Conservation (phyloP, 345 rosid species). For the Euclidium syriacum region DNA sequence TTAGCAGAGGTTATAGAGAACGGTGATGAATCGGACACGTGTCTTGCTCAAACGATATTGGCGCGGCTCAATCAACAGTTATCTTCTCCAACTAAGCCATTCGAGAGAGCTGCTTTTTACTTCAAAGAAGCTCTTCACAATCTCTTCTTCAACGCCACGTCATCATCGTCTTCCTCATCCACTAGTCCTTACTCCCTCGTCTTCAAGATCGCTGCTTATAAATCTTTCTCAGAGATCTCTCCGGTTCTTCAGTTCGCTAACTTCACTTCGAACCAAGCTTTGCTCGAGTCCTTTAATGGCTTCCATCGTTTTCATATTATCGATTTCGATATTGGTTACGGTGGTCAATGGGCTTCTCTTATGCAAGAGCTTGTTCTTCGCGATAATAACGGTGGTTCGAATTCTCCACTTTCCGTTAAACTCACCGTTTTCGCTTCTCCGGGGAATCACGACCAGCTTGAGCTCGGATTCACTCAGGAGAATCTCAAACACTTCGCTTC, state of each 20-base stretch:
- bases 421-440: constrained; percentile 72
- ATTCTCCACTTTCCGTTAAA: constrained; percentile 51
- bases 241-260: constrained; percentile 82
- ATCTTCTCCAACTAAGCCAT: constrained; percentile 80
- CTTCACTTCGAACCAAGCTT: constrained; percentile 86
- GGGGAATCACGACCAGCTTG: constrained; percentile 46
- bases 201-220: constrained; percentile 86
- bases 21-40: constrained; percentile 56
- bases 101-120: constrained; percentile 72
- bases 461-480: constrained; percentile 64
- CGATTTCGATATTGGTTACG: constrained; percentile 82
- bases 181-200: constrained; percentile 43
- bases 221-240: constrained; percentile 85
- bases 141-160: constrained; percentile 41
- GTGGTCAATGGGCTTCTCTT: constrained; percentile 93
- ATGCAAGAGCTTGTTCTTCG: constrained; percentile 83
- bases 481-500: constrained; percentile 65
- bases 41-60: constrained; percentile 97
- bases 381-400: constrained; percentile 38
- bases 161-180: no score
- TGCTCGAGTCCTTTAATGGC: constrained; percentile 72
- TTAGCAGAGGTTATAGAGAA: constrained; percentile 84
- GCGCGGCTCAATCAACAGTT: constrained; percentile 99
- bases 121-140: constrained; percentile 78
- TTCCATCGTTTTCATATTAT: constrained; percentile 60